phyloP scores from a whole-genome alignment of 306 rosid species.

The Datisca glomerata region DNA sequence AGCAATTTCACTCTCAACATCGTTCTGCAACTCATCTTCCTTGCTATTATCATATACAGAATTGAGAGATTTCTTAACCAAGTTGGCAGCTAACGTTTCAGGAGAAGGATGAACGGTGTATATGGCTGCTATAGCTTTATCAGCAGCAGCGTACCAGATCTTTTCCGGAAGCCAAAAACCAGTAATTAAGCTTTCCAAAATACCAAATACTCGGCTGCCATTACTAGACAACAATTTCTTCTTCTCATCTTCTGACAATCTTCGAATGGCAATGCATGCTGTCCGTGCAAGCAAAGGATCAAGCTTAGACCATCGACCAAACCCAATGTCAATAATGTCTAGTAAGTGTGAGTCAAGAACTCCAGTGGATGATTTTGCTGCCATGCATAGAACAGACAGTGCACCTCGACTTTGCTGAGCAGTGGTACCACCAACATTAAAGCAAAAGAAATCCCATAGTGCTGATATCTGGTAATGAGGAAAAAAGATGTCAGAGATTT shows the following conservation, averaged over 20 bases:
- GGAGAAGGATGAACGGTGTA: constrained; percentile 83
- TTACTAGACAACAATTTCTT: constrained; percentile 50
- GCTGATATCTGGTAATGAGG: constrained; percentile 52
- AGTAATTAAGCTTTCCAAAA: constrained; percentile 60
- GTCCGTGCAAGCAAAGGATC: constrained; percentile 94
- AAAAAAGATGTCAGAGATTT: too few relatives aligned
- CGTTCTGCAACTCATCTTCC: constrained; percentile 41
- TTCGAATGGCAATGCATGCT: constrained; percentile 75
- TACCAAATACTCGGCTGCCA: constrained; percentile 51
- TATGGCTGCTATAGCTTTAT: constrained; percentile 74
- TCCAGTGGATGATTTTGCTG: constrained; percentile 61
- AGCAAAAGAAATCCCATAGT: constrained; percentile 94
- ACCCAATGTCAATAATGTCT: constrained; percentile 87
- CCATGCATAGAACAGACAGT: constrained; percentile 83
- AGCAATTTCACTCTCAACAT: constrained; percentile 27
- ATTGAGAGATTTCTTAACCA: constrained; percentile 54
- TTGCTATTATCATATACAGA: constrained; percentile 37
- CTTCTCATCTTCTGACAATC: constrained; percentile 77
- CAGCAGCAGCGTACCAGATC: constrained; percentile 93
- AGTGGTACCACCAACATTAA: constrained; percentile 78
- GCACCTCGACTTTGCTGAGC: constrained; percentile 94
- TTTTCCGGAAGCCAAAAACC: constrained; percentile 74
- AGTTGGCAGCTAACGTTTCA: constrained; percentile 54
- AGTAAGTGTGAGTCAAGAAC: constrained; percentile 74
- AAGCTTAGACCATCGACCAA: constrained; percentile 94